Conservation (phyloP, 2,329 filamentous ascomycete species). For the Periglandula ipomoeae region DNA sequence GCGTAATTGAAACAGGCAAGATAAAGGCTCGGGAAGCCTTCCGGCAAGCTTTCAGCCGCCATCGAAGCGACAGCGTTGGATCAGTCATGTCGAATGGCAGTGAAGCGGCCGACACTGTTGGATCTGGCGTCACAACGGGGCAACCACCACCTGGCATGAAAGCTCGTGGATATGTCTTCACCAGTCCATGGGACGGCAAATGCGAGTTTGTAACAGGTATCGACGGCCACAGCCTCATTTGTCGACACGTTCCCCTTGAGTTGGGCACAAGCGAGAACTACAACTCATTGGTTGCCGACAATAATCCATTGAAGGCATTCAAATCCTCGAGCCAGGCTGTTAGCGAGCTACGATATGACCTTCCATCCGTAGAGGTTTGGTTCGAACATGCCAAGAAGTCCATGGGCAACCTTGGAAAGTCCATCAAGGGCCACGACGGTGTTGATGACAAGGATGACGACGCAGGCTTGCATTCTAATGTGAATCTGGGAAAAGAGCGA, state of each 20-base stretch:
- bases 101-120: neutral
- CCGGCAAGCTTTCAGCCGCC: conserved; percentile 16
- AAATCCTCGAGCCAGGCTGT: conserved; percentile 28
- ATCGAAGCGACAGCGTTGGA: conserved; percentile 19
- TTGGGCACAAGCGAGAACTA: conserved; percentile 15
- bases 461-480: conserved; percentile 43
- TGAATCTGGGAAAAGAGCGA: conserved; percentile 70
- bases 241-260: conserved; percentile 59
- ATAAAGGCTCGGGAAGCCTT: conserved; percentile 31
- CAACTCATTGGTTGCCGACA: conserved; percentile 35
- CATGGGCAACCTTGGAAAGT: conserved; percentile 32
- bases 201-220: conserved; percentile 79
- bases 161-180: conserved; percentile 64
- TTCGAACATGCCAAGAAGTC: conserved; percentile 23
- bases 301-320: conserved; percentile 11
- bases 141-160: conserved; percentile 23
- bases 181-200: conserved; percentile 75
- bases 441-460: conserved; percentile 32
- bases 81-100: conserved; percentile 20
- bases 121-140: conserved; percentile 1
- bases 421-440: conserved; percentile 25
- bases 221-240: conserved; percentile 65
- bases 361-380: conserved; percentile 52
- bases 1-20: conserved; percentile 37
- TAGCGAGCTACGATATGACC: conserved; percentile 84